Conservation (phyloP, 2,329 filamentous ascomycete species). For the Penicillium fuscoglaucum region DNA sequence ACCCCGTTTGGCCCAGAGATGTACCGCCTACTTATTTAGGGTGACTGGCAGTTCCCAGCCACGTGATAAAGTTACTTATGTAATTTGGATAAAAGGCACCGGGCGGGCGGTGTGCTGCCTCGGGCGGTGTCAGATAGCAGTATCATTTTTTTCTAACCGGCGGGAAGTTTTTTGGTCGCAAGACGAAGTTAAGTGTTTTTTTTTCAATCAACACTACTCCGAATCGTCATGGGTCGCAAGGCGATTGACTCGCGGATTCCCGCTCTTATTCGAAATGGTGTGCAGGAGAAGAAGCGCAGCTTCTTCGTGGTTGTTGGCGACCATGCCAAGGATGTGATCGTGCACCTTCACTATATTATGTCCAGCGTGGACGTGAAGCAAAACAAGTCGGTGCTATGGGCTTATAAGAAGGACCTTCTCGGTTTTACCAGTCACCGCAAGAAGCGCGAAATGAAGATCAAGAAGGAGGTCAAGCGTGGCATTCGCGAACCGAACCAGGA, state of each 20-base stretch:
- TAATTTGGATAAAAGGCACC: neutral
- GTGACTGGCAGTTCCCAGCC: neutral
- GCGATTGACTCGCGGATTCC: conserved; percentile 84
- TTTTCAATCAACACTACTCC: conserved; percentile 9
- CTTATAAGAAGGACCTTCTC: conserved; percentile 96
- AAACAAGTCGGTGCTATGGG: conserved; percentile 96
- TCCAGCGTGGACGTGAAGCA: conserved; percentile 86
- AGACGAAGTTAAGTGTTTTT: conserved; percentile 10
- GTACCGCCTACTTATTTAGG: neutral
- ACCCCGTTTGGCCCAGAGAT: neutral
- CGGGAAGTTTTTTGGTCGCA: conserved; percentile 10
- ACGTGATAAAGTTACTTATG: neutral
- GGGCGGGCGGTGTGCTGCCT: conserved; percentile 29
- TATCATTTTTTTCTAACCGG: conserved; percentile 33
- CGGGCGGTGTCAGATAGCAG: conserved; percentile 30
- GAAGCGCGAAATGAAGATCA: conserved; percentile 97
- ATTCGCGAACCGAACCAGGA: conserved; percentile 88
- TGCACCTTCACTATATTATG: conserved; percentile 91
- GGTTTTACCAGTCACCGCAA: conserved; percentile 95
- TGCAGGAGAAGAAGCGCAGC: conserved; percentile 93
- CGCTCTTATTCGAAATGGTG: conserved; percentile 84
- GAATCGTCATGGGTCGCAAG: conserved; percentile 44
- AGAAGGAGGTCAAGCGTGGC: conserved; percentile 94
- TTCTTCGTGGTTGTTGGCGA: conserved; percentile 98
- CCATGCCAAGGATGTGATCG: conserved; percentile 92